A percentile compares a stretch with the other conserved stretches of the same genome.
Conservation (phyloP, 768 basidiomycete species). For the Mycena olivaceomarginata region DNA sequence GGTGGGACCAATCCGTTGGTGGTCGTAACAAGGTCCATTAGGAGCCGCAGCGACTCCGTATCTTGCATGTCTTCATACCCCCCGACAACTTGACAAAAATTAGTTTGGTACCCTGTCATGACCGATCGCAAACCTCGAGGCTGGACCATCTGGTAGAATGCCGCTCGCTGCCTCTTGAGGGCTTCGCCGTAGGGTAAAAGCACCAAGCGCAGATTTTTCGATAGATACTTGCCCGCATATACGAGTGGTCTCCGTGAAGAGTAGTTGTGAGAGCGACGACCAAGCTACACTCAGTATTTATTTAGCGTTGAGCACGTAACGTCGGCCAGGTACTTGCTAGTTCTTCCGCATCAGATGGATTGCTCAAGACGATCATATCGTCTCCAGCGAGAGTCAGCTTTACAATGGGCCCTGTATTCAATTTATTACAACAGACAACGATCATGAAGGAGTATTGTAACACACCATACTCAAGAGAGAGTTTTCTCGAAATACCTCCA, state of each 20-base stretch:
- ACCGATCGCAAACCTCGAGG: background rate
- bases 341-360: constrained; percentile 7
- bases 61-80: background rate
- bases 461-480: too few relatives aligned
- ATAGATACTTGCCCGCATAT: background rate
- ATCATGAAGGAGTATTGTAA: too few relatives aligned
- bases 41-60: background rate
- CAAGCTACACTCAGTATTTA: too few relatives aligned
- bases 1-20: background rate
- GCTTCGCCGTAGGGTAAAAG: constrained; percentile 2
- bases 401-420: constrained; percentile 5
- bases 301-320: background rate
- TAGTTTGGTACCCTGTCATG: background rate
- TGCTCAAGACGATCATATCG: constrained; percentile 22
- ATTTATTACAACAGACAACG: background rate
- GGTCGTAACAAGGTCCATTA: background rate
- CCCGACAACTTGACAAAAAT: background rate
- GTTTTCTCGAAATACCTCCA: too few relatives aligned
- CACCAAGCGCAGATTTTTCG: background rate
- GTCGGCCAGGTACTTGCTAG: background rate
- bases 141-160: background rate
- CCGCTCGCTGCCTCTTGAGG: background rate
- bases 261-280: background rate
- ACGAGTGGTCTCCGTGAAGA: background rate
- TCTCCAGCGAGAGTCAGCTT: background rate